Percentiles rank a stretch among this genome's conserved stretches.
These are phyloP conservation scores for Penicillium sp. DNA, from an alignment of 2,329 filamentous ascomycete genomes.

Conservation along the genomic window DNA sequence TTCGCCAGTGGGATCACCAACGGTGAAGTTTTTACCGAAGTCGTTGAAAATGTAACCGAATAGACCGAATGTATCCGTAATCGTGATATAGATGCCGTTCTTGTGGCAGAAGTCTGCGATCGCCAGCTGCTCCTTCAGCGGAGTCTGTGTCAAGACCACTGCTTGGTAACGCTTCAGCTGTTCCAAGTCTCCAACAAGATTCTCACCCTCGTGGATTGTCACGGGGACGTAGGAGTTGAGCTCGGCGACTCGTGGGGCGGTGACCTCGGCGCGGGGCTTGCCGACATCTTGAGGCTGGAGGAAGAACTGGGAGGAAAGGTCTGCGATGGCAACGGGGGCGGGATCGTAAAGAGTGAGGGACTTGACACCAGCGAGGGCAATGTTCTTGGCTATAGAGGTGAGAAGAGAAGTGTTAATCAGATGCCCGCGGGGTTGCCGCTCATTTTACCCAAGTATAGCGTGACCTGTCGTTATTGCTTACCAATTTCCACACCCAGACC, in stretches of 20 bases:
- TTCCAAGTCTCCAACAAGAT: constrained; percentile 75
- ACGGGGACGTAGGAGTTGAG: constrained; percentile 97
- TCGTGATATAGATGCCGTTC: constrained; percentile 89
- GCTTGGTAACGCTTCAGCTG: constrained; percentile 91
- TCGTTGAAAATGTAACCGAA: constrained; percentile 98
- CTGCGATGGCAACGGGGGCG: constrained; percentile 78
- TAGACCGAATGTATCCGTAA: constrained; percentile 87
- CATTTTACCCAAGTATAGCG: not conserved
- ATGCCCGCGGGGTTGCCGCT: constrained; percentile 5
- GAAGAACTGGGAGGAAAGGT: constrained; percentile 98
- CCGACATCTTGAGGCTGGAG: constrained; percentile 85
- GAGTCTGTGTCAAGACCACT: constrained; percentile 85
- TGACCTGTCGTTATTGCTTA: constrained; percentile 36
- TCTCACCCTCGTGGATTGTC: constrained; percentile 68
- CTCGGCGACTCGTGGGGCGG: constrained; percentile 87
- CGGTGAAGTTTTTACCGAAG: constrained; percentile 91
- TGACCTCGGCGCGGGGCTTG: constrained; percentile 85
- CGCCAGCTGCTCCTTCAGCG: constrained; percentile 77
- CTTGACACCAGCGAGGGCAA: constrained; percentile 97
- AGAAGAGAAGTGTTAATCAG: not conserved
- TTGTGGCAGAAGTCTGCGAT: constrained; percentile 94
- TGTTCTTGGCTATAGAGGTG: constrained; percentile 78
- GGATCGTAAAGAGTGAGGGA: constrained; percentile 94
- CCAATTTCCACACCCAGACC: constrained; percentile 93
- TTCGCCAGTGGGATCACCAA: constrained; percentile 89